phyloP scores from a whole-genome alignment of 2,329 filamentous ascomycete species.

The Fusarium ramigenum region DNA sequence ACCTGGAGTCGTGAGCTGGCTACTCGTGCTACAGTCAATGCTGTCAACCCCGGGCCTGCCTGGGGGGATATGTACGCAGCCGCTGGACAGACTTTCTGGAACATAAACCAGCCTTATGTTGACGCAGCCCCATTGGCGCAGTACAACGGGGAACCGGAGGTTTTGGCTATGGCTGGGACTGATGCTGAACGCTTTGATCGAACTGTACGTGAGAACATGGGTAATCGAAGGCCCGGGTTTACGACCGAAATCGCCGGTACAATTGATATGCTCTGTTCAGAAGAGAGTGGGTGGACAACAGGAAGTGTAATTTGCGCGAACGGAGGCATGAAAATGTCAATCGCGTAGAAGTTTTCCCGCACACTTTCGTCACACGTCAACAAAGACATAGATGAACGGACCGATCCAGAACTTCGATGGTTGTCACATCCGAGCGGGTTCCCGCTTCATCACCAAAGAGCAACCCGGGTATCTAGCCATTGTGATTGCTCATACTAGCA shows the following conservation, averaged over 20 bases:
- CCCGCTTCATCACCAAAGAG: not conserved
- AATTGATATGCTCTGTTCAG: constrained; percentile 74
- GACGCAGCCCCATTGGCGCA: constrained; percentile 49
- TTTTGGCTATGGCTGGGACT: constrained; percentile 43
- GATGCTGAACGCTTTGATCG: constrained; percentile 48
- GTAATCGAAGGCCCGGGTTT: constrained; percentile 48
- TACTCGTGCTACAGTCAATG: constrained; percentile 63
- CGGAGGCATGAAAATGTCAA: constrained; percentile 58
- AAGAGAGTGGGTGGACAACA: constrained; percentile 74
- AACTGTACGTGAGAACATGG: constrained; percentile 48
- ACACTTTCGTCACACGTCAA: not conserved
- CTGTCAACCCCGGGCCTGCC: constrained; percentile 66
- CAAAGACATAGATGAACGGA: not conserved
- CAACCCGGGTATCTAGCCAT: not conserved
- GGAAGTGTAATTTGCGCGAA: constrained; percentile 78
- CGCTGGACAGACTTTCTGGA: constrained; percentile 48
- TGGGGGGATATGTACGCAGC: constrained; percentile 62
- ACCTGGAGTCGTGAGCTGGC: constrained; percentile 67
- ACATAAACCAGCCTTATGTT: constrained; percentile 51
- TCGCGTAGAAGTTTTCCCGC: constrained; percentile 39
- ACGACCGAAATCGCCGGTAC: constrained; percentile 71
- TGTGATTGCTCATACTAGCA: not conserved
- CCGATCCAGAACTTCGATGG: not conserved
- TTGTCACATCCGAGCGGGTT: constrained; percentile 20
- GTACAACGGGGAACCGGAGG: constrained; percentile 47